Evolutionary conservation across 2,329 filamentous ascomycete genomes (phyloP).

Genomic region (Alternaria sp.): DNA sequence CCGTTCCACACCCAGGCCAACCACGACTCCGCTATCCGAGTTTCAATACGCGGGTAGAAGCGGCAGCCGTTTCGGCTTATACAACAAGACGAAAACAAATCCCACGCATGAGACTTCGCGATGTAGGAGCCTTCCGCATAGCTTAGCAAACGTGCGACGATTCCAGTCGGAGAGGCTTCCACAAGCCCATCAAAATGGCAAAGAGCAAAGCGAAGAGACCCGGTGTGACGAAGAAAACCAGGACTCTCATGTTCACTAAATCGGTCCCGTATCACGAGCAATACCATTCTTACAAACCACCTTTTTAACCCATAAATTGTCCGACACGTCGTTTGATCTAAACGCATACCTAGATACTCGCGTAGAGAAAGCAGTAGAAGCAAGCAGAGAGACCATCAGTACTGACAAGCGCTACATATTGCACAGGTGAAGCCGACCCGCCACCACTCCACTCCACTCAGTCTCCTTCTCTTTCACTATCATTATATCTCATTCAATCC

Average conservation of each 20-base stretch:
- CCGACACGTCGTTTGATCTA: neutral
- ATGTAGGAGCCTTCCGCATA: neutral
- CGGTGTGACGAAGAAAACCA: neutral
- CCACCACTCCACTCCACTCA: neutral
- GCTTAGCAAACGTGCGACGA: neutral
- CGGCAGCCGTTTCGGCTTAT: neutral
- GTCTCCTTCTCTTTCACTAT: neutral
- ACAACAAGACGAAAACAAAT: neutral
- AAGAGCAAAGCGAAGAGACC: neutral
- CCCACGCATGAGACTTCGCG: rapidly evolving
- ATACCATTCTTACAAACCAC: neutral
- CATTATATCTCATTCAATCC: neutral
- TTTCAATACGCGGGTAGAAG: too few relatives aligned
- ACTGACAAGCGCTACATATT: neutral
- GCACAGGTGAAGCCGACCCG: neutral
- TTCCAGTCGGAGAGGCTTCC: neutral
- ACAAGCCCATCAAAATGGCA: neutral
- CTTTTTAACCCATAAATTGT: neutral
- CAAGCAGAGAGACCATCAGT: neutral
- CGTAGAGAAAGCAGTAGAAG: neutral
- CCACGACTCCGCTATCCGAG: neutral
- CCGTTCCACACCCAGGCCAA: neutral
- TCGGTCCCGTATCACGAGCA: neutral
- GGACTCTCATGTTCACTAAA: neutral
- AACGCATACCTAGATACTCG: neutral